Base-by-base conservation (phyloP, 768 basidiomycete species). In the Pisolithus tinctorius region DNA sequence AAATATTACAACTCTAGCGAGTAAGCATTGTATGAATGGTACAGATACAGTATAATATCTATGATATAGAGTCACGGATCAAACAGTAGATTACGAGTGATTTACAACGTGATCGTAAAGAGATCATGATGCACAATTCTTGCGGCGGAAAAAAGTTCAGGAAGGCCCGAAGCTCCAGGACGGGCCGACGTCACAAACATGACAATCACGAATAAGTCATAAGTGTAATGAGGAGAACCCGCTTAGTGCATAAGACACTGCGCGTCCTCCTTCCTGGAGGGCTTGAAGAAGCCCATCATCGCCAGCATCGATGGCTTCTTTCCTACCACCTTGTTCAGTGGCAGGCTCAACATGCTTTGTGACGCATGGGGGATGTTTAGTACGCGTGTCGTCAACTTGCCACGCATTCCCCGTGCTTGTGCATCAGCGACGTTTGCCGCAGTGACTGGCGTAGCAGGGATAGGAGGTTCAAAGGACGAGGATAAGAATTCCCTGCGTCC, bases 401-500 rank as follows among this genome's bases (percentile, higher is more conserved):
- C 16, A 36, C 49, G 53, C 40, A 27, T 11, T 10, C 30, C 47
- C 39, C 31, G 40, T 34, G 31, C 17, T 11, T 41, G 51, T 13
- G 29, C 29, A 14, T 47, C 31, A n/a, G 30, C 20, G 4, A 47
- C 31, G 16, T 38, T 17, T 36, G 49, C 43, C 26, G 53, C 53
- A 23, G 56, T 46, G 45, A 20, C 52, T 9, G 55, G 46, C 1
- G 46, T 43, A 27, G 43, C 48, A 14, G 59, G 60, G 6, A 43
- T 34, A 5, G 59, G 34, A 14, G 74, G 74, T n/a, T 62, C 60
- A 54, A 78, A 79, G 31, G 75, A 76, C n/a, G 69, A 60, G 14
- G 69, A 67, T 55, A 78, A 52, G 49, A 79, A 79, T 42, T 74
- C 74, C 55, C 47, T 61, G 42, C 66, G 68, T 51, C 70, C 65